Evolutionary conservation across 352 stramenopile genomes (phyloP).

Genomic region (Globisporangium sylvaticum): DNA sequence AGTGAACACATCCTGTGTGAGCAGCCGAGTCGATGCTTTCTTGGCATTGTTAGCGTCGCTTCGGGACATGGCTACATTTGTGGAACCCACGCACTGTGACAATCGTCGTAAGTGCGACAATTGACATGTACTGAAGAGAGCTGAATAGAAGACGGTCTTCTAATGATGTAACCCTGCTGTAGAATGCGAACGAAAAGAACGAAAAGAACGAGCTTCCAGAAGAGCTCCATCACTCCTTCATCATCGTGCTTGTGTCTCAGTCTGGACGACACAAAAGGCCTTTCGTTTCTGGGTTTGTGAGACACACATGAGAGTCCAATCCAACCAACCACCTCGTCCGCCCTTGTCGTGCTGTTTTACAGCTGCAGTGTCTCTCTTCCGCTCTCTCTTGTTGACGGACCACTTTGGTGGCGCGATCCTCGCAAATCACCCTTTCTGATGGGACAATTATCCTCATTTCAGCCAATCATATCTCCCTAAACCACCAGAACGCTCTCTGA

Average conservation of each 20-base stretch:
- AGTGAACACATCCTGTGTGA: no score
- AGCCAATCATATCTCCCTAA: background rate
- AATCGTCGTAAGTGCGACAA: background rate
- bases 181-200: background rate
- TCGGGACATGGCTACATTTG: background rate
- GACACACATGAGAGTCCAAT: background rate
- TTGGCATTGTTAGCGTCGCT: background rate
- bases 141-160: background rate
- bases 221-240: background rate
- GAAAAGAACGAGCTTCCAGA: background rate
- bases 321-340: background rate
- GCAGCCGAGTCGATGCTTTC: no score
- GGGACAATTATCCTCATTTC: background rate
- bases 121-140: background rate
- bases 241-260: background rate
- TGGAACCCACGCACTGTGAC: background rate
- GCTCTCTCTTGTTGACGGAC: conserved; percentile 5
- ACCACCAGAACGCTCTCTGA: background rate
- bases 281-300: background rate
- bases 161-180: background rate
- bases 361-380: no score
- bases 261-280: background rate
- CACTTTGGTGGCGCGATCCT: background rate
- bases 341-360: background rate
- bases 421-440: background rate